Conservation (phyloP, 140 eudicot species). For the Cichorium intybus region DNA sequence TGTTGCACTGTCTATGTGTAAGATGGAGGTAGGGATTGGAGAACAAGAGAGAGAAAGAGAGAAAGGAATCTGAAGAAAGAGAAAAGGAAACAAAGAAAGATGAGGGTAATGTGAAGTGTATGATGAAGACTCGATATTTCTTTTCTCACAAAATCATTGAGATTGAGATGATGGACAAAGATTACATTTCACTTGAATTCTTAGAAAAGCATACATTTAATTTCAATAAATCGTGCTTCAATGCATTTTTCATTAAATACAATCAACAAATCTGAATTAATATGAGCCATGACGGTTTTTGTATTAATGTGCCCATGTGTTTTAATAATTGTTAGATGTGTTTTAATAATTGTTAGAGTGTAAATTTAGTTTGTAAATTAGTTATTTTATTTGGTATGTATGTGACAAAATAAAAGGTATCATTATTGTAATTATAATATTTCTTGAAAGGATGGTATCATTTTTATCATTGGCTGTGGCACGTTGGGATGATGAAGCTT, state of each 20-base stretch:
- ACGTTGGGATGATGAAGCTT: conserved; percentile 16
- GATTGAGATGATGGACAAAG: conserved; percentile 16
- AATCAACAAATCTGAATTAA: not conserved
- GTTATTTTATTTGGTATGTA: not conserved
- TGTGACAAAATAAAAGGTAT: not conserved
- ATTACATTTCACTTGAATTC: conserved; percentile 11
- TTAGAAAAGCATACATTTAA: conserved; percentile 8
- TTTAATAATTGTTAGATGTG: not conserved
- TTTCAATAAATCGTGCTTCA: conserved; percentile 3
- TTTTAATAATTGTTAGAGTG: not conserved
- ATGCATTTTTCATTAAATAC: not conserved
- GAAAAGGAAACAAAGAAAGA: conserved; percentile 18
- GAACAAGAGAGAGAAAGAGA: conserved; percentile 16
- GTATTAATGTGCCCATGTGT: not conserved
- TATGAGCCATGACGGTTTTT: not conserved
- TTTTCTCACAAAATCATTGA: not conserved
- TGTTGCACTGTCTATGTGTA: conserved; percentile 18
- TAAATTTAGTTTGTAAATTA: not conserved
- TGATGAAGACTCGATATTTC: conserved; percentile 27
- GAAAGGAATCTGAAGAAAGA: not conserved
- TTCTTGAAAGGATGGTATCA: not conserved
- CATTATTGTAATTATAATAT: not conserved
- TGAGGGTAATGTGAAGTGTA: conserved; percentile 32
- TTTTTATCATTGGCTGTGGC: conserved; percentile 21
- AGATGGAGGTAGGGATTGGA: not conserved